Conservation (phyloP, 495 filamentous ascomycete genomes). For the Neurospora africana region DNA sequence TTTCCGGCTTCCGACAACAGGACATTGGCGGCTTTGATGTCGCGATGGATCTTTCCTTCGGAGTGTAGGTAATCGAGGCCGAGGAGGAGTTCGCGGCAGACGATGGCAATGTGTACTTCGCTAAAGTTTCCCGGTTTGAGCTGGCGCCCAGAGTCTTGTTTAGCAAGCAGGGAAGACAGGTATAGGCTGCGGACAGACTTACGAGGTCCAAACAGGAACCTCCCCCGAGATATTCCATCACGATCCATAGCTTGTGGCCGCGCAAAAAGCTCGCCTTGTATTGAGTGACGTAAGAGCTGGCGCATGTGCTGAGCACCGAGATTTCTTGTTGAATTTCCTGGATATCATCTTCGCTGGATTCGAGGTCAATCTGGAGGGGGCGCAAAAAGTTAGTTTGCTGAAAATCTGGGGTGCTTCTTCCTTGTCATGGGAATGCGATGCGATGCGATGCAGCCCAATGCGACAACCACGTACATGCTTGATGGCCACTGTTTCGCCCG, state of each 20-base stretch:
- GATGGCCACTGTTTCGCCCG: constrained; percentile 82
- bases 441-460: neutral
- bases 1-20: constrained; percentile 77
- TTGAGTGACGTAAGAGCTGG: constrained; percentile 85
- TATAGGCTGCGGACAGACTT: constrained; percentile 10
- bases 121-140: constrained; percentile 86
- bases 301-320: constrained; percentile 85
- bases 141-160: constrained; percentile 33
- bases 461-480: constrained; percentile 57
- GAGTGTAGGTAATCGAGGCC: constrained; percentile 89
- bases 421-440: neutral
- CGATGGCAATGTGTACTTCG: constrained; percentile 88
- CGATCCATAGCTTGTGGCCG: constrained; percentile 95
- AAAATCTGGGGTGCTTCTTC: too few species aligned
- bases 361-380: constrained; percentile 74
- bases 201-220: constrained; percentile 91
- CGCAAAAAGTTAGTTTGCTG: constrained; percentile 17
- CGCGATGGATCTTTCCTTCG: constrained; percentile 93
- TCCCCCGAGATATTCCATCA: constrained; percentile 95
- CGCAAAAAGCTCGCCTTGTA: constrained; percentile 93
- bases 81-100: constrained; percentile 81
- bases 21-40: constrained; percentile 95
- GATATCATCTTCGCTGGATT: constrained; percentile 95
- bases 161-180: constrained; percentile 6
- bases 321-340: constrained; percentile 98